Base-by-base conservation (phyloP, 164 flowering plant species). In the Umbilicus rupestris region DNA sequence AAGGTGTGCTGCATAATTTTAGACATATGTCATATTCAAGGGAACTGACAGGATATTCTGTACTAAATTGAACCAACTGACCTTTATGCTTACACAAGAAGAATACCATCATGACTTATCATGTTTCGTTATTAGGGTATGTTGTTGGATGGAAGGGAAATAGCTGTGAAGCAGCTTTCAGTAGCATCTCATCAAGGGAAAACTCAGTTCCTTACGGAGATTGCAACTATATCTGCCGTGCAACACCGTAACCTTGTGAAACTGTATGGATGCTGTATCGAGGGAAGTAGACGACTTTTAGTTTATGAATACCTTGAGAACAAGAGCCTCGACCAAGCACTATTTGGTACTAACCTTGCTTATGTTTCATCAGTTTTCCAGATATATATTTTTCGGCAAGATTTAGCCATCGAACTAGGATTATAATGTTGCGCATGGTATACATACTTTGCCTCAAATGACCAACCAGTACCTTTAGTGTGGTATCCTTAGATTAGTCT, bases 191-290 rank as follows among this genome's bases (percentile, higher is more conserved):
- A 63, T 12, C 65, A 63, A 63, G 65, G 65, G 24, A 63, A 24
- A 5, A n/a, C 28, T 41, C 65, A 63, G 45, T 63, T 63, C 22
- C n/a, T 10, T 30, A 16, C 49, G n/a, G 49, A 45, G 49, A 45
- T 45, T 45, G 49, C 49, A 4, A 45, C 41, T 12, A 66, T 44
- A 28, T 66, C 68, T n/a, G 39, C 47, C 6, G 41, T 66, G 19
- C 39, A 47, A 22, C 68, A 66, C 35, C 58, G 41, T 1, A 66
- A 66, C 37, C 58, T 66, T 28, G 68, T 66, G 29, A 42, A 46
- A 29, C 24, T 66, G 1, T 17, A 28, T 66, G 68, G 68, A 16
- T 66, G 68, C 28, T 66, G 68, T 22, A 44, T 66, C 12, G 59
- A 55, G 20, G 69, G 69, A 24, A 19, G 15, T 22, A 65, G n/a